A percentile compares a stretch with the other conserved stretches of the same genome.
Evolutionary conservation across 2,329 filamentous ascomycete species (phyloP).

Genomic region (Cryphonectria parasitica): DNA sequence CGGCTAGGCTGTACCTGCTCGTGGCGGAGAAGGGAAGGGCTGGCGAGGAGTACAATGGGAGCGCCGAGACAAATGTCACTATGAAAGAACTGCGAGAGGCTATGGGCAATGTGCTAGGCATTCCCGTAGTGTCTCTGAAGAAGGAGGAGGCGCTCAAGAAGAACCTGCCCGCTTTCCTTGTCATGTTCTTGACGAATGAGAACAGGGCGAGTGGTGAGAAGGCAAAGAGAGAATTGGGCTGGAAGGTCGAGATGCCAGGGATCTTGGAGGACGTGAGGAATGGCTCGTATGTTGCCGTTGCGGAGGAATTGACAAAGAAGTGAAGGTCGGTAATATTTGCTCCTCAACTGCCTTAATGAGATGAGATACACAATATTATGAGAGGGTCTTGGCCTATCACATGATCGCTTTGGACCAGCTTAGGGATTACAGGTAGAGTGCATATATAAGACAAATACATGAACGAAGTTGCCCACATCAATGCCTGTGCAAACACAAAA

Average conservation of each 20-base stretch:
- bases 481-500: not conserved
- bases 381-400: not conserved
- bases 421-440: not conserved
- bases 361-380: not conserved
- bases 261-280: constrained; percentile 41
- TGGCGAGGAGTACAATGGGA: constrained; percentile 26
- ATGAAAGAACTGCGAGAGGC: constrained; percentile 27
- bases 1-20: constrained; percentile 24
- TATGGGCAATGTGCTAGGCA: constrained; percentile 31
- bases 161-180: constrained; percentile 38
- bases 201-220: constrained; percentile 43
- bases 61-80: constrained; percentile 18
- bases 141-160: constrained; percentile 36
- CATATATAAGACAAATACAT: not conserved
- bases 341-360: not conserved
- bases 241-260: constrained; percentile 40
- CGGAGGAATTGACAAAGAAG: not conserved
- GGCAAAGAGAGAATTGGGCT: constrained; percentile 44
- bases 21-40: constrained; percentile 14
- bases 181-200: constrained; percentile 39
- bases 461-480: not conserved
- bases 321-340: not conserved
- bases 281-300: constrained; percentile 34
- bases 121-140: constrained; percentile 33
- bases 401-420: not conserved